Conservation (phyloP, 2,329 filamentous ascomycete species). For the Ophiostoma pallidulum region DNA sequence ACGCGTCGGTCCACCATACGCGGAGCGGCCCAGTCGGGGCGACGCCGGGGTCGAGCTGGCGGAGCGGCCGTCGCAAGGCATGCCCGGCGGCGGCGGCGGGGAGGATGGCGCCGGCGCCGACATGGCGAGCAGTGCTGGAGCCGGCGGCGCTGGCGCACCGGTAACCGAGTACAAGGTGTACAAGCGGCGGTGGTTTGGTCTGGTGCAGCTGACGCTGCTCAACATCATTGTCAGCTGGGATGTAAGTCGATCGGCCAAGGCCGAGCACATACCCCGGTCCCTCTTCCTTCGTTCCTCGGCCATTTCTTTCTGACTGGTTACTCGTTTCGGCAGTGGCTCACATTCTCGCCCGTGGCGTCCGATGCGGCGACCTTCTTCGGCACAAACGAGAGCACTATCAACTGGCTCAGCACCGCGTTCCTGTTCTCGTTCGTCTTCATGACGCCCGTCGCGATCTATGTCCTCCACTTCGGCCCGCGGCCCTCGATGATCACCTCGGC, state of each 20-base stretch:
- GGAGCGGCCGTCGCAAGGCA: slow-evolving; percentile 1
- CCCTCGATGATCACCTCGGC: slow-evolving; percentile 65
- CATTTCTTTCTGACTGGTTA: no score
- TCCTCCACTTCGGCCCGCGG: slow-evolving; percentile 72
- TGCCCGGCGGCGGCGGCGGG: neutral
- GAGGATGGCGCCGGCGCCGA: neutral
- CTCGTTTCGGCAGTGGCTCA: slow-evolving; percentile 61
- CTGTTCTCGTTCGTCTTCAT: slow-evolving; percentile 72
- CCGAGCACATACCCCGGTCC: no score
- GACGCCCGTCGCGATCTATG: slow-evolving; percentile 64
- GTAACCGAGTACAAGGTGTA: slow-evolving; percentile 41
- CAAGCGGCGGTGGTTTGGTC: slow-evolving; percentile 80
- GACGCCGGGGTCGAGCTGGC: slow-evolving; percentile 6
- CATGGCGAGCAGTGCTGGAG: neutral
- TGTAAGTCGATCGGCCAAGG: slow-evolving; percentile 54
- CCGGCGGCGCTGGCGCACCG: neutral
- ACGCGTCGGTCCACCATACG: neutral
- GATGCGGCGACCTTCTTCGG: slow-evolving; percentile 66
- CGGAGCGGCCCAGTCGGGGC: neutral
- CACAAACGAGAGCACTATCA: slow-evolving; percentile 67
- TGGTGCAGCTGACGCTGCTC: slow-evolving; percentile 72
- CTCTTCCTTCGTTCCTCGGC: neutral
- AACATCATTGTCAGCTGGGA: slow-evolving; percentile 95
- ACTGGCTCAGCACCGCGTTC: slow-evolving; percentile 87
- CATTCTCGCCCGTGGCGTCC: slow-evolving; percentile 74